phyloP scores from a whole-genome alignment of 2,329 filamentous ascomycete species.

The Thielaviopsis cerberus region DNA sequence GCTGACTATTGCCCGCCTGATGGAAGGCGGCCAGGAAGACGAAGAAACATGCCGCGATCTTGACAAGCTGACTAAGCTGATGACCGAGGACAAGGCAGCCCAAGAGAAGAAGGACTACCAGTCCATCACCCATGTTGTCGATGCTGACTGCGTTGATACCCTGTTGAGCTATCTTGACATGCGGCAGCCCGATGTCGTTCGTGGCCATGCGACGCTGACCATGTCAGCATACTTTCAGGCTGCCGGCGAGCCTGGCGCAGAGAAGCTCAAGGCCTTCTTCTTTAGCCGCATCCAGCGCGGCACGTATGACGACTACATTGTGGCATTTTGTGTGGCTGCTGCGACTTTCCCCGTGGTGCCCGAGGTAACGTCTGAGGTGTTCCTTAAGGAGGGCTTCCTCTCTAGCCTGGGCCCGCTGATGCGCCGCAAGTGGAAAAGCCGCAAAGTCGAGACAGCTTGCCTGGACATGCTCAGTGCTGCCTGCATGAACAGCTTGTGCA shows the following conservation, averaged over 20 bases:
- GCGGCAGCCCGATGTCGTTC: conserved; percentile 52
- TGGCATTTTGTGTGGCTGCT: conserved; percentile 84
- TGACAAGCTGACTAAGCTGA: conserved; percentile 38
- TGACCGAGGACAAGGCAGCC: conserved; percentile 34
- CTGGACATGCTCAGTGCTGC: conserved; percentile 82
- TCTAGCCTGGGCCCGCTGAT: conserved; percentile 58
- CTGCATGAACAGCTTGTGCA: conserved; percentile 66
- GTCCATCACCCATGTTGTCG: conserved; percentile 44
- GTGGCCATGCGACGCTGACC: conserved; percentile 65
- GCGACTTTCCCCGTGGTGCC: conserved; percentile 74
- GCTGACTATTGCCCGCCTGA: conserved; percentile 68
- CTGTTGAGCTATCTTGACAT: conserved; percentile 76
- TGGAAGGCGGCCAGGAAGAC: conserved; percentile 78
- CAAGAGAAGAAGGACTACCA: conserved; percentile 24
- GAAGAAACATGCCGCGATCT: conserved; percentile 46
- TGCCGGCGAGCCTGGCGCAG: conserved; percentile 49
- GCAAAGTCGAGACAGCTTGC: conserved; percentile 68
- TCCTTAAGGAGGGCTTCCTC: conserved; percentile 77
- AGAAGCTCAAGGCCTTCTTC: conserved; percentile 57
- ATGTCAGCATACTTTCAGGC: conserved; percentile 70
- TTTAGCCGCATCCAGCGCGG: conserved; percentile 50
- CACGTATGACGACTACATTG: conserved; percentile 72
- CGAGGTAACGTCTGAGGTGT: conserved; percentile 54
- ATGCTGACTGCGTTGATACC: conserved; percentile 62
- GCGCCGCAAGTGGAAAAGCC: conserved; percentile 63